Evolutionary conservation across 495 filamentous ascomycete genomes (phyloP).

Genomic region (Podospora bellae-mahoneyi): DNA sequence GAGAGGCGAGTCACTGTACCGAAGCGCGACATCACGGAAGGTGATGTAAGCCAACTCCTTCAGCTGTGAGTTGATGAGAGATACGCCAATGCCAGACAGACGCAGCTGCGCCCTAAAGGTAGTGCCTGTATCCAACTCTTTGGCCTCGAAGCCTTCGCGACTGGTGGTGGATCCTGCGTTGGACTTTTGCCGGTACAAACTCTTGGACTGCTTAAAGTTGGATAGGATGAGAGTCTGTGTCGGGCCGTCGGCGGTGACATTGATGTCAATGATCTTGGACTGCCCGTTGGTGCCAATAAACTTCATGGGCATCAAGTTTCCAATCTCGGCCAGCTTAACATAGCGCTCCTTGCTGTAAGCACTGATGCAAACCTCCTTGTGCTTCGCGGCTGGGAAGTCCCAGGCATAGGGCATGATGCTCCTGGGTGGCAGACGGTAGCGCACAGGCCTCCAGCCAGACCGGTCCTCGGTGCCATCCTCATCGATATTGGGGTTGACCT

Average conservation of each 20-base stretch:
- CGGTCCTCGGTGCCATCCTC: constrained; percentile 82
- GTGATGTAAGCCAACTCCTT: constrained; percentile 93
- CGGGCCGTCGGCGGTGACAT: constrained; percentile 89
- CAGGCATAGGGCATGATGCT: constrained; percentile 99
- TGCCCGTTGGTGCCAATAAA: constrained; percentile 55
- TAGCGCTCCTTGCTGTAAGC: constrained; percentile 78
- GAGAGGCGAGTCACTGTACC: constrained; percentile 83
- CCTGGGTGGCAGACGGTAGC: constrained; percentile 87
- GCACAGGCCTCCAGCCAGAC: constrained; percentile 82
- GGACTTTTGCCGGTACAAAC: constrained; percentile 86
- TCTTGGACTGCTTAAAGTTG: constrained; percentile 92
- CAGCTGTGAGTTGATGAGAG: constrained; percentile 85
- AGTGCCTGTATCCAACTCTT: constrained; percentile 78
- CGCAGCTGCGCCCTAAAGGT: constrained; percentile 85
- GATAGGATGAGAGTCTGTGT: constrained; percentile 91
- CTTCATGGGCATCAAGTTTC: constrained; percentile 88
- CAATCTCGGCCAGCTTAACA: constrained; percentile 93
- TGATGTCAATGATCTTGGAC: constrained; percentile 89
- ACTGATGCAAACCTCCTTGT: constrained; percentile 82
- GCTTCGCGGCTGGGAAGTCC: constrained; percentile 97
- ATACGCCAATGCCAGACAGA: constrained; percentile 88
- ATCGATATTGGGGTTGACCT: constrained; percentile 66
- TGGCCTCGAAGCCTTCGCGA: constrained; percentile 80
- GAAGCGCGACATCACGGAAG: constrained; percentile 86
- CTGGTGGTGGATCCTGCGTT: constrained; percentile 51